Conservation (phyloP, 1,284 basidiomycete species). For the Cryptococcus floricola region DNA sequence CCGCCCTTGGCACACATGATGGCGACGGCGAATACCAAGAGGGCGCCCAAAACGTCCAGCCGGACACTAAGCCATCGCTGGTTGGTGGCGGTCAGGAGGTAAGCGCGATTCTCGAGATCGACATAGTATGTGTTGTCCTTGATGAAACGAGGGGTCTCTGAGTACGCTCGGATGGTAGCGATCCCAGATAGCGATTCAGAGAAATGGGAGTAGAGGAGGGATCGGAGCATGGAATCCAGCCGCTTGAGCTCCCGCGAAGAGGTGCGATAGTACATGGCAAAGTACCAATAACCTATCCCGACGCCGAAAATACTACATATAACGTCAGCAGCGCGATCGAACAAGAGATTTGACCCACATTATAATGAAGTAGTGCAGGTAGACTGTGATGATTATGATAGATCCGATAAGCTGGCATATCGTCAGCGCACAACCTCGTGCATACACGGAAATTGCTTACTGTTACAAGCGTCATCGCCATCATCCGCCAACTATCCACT, state of each 20-base stretch:
- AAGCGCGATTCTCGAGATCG: conserved; percentile 85
- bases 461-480: conserved; percentile 47
- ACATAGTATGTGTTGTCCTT: conserved; percentile 71
- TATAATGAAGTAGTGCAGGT: conserved; percentile 80
- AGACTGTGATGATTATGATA: conserved; percentile 68
- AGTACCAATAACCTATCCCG: conserved; percentile 55
- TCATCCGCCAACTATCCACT: conserved; percentile 70
- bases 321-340: too few relatives aligned
- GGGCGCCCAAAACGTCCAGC: conserved; percentile 74
- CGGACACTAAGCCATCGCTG: conserved; percentile 85
- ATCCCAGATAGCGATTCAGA: conserved; percentile 80
- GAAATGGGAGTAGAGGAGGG: conserved; percentile 76
- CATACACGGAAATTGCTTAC: too few relatives aligned
- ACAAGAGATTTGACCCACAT: conserved; percentile 35
- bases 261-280: conserved; percentile 76
- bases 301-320: conserved; percentile 55
- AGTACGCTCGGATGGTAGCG: conserved; percentile 79
- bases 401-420: conserved; percentile 41
- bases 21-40: conserved; percentile 73
- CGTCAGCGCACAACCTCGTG: too few relatives aligned
- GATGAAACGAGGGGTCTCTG: conserved; percentile 65
- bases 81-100: conserved; percentile 64
- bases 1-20: conserved; percentile 64
- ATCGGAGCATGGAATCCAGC: conserved; percentile 45
- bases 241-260: conserved; percentile 84